Base-by-base conservation (phyloP, 345 rosid genomes). In the Lepidium didymum region DNA sequence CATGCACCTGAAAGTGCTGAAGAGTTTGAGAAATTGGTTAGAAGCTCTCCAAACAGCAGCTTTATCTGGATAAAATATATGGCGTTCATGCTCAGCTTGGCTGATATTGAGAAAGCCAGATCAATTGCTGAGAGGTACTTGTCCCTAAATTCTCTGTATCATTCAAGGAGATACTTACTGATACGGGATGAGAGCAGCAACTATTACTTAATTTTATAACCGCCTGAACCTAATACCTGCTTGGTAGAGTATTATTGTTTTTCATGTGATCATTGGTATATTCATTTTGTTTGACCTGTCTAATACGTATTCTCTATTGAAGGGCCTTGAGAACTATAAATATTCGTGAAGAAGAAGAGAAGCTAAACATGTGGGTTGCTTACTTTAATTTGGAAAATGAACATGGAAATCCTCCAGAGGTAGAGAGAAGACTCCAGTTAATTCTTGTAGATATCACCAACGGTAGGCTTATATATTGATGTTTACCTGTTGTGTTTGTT, bases 401-500 rank as follows among this genome's bases (percentile, higher is more conserved):
- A 72, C 86, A 88, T 76, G 99, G 99, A 74, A 87, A 79, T 81
- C 96, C 97, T 40, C 93, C 91, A 6, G 88, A 94, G 99, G 97
- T 94, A 79, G 34, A 63, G 33, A 27, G n/a, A 59, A 18, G 52
- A 62, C 57, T 35, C 14, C 46, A 23, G 38, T 12, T 5, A 56
- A 63, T 38, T 46, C 33, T 64, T 41, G 14, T 53, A 40, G 25
- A 38, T 56, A 21, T 65, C 23, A 42, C 37, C 64, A 42, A 6
- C 34, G 6, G 52, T 64, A 49, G 40, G 37, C 27, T 56, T 38
- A 46, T 47, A 43, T 10, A 46, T 56, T 29, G 36, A 5, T 56
- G 38, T 43, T 21, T 69, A 14, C 64, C 58, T 16, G 41, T 69
- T 18, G 46, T 56, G 18, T 56, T 56, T 69, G 55, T 69, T 74